Base-by-base conservation (phyloP, 139 green algal species). In the Chlorella sorokiniana region DNA sequence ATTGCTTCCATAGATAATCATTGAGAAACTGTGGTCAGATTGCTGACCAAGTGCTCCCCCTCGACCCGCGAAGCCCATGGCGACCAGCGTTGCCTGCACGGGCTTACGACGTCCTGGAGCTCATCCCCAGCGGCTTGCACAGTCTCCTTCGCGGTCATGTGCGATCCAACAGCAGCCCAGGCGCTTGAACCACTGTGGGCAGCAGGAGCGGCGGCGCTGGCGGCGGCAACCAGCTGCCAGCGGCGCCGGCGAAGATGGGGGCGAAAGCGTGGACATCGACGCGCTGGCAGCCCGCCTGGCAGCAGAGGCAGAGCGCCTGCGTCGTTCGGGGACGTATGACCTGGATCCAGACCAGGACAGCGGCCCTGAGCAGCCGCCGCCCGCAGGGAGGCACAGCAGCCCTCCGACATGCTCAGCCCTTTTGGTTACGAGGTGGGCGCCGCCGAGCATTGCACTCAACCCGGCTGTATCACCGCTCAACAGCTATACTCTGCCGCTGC, bases 181-280 rank as follows among this genome's bases (percentile, higher is more conserved):
- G 56, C 56, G 16, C 16, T 31, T 16, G 18, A 65, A 29, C 18
- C 56, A 33, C 6, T 22, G n/a, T 10, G 18, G 56, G 42, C 76
- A 69, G 52, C 73, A n/a, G 37, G 25, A 3, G 69, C 29, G 44
- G 42, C 44, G 29, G 54, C 37, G 23, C 42, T 48, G 63, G 62
- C 76, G 33, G 20, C 33, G 44, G 62, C 44, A 33, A n/a, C n/a
- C n/a, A 11, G 67, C n/a, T 44, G 64, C 33, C 64, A 71, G 35
- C 33, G 64, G 42, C 20, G 40, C 4, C 38, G 35, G 38, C 38
- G 67, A 54, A 9, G 54, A 40, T 33, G 80, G 59, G 4, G 71
- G 33, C 14, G 69, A 87, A n/a, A 62, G 51, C 27, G 37, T 82
- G 4, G 86, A 91, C 78, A 91, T 91, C 22, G 86, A 91, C 45